Base-by-base conservation (phyloP, 2,329 filamentous ascomycete genomes). In the Pyricularia sp. region DNA sequence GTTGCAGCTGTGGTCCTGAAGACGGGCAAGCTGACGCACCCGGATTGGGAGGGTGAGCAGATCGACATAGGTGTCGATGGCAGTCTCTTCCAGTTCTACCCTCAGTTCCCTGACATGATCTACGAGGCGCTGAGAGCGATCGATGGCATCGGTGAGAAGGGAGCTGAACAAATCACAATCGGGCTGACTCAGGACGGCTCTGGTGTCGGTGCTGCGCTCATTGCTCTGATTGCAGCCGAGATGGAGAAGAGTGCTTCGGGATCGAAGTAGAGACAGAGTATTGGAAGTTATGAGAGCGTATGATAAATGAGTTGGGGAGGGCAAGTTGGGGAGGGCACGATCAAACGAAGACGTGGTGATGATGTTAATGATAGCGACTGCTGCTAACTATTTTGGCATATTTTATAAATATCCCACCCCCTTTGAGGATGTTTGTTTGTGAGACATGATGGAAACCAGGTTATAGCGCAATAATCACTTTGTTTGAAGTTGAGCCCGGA, bases 121-220 rank as follows among this genome's bases (percentile, higher is more conserved):
- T 87, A 94, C 71, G 92, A 97, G 76, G 92, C 92, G 7, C 83
- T 98, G 70, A 82, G 88, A 66, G 88, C 87, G 69, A 88, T 97
- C 68, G 86, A 92, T 20, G 88, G 90, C 71, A 91, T 98, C 74
- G 94, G 94, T 4, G 81, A 84, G 64, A 82, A 86, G 69, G 93
- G 94, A 12, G 93, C 96, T 72, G 90, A 92, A 81, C 92, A 89
- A 80, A 92, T 99, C 72, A 86, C 93, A 69, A 97, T 99, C 75
- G 95, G 94, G 26, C 95, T 98, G 75, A 95, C 95, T 71, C 97
- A 97, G 84, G 95, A 99, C 77, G 95, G 95, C 65, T 95, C 92
- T 72, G 95, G 93, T 71, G 92, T 97, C n/a, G 95, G 95, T 68
- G 95, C 95, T 3, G 95, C 95, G 59, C 82, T 99, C 74, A 98